Evolutionary conservation across 164 flowering plant genomes (phyloP).

Genomic region (Cinnamomum micranthum): DNA sequence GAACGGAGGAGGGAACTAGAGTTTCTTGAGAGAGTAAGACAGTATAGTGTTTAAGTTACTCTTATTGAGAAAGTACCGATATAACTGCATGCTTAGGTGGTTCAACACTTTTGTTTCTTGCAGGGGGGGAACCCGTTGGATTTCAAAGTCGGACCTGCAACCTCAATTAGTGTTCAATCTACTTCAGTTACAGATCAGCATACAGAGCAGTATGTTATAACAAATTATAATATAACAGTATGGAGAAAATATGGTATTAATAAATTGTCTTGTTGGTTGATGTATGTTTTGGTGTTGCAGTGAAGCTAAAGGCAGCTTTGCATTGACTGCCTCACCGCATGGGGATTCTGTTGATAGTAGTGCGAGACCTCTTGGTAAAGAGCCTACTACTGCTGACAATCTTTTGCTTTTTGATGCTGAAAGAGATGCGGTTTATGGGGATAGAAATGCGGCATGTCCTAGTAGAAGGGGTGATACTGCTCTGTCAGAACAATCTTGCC

Average conservation of each 20-base stretch:
- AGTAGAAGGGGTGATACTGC: conserved; percentile 36
- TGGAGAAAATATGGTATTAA: neutral
- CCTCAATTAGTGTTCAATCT: conserved; percentile 85
- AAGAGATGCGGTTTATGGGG: conserved; percentile 46
- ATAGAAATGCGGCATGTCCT: conserved; percentile 36
- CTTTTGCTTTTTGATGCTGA: conserved; percentile 79
- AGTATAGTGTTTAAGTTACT: neutral
- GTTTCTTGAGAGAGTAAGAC: conserved; percentile 89
- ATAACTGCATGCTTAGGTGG: neutral
- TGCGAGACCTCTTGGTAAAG: conserved; percentile 59
- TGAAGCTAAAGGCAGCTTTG: conserved; percentile 93
- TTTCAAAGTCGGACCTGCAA: conserved; percentile 61
- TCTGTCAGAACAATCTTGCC: conserved; percentile 61
- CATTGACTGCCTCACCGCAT: conserved; percentile 73
- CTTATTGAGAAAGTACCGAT: neutral
- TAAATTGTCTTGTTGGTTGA: neutral
- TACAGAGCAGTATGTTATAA: conserved; percentile 57
- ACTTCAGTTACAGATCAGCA: conserved; percentile 81
- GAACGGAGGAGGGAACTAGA: conserved; percentile 89
- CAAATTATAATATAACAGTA: conserved; percentile 34
- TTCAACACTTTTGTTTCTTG: conserved; percentile 13
- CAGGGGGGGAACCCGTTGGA: conserved; percentile 99
- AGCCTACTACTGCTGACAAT: conserved; percentile 86
- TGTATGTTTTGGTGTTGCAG: conserved; percentile 35
- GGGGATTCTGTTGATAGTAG: conserved; percentile 95